Evolutionary conservation across 192 early-diverging fungal species (phyloP).

Genomic region (Cetraspora pellucida): DNA sequence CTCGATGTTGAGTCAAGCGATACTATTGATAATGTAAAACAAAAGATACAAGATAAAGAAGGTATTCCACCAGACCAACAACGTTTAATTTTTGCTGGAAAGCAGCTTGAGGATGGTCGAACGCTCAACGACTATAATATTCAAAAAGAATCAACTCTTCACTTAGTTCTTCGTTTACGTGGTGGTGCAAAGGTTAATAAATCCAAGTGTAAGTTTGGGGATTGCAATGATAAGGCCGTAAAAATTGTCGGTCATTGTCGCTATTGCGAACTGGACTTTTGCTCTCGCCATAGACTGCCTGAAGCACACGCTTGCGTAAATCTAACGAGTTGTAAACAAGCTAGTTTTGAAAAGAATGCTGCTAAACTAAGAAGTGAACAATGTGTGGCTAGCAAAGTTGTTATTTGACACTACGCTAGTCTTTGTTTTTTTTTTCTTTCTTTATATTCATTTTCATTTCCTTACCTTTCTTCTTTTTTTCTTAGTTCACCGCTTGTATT

Average conservation of each 20-base stretch:
- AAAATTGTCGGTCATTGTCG: slow-evolving; percentile 73
- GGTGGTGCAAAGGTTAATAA: slow-evolving; percentile 54
- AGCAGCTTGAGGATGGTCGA: slow-evolving; percentile 82
- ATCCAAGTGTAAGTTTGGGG: slow-evolving; percentile 42
- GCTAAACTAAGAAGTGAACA: slow-evolving; percentile 67
- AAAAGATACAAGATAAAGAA: slow-evolving; percentile 87
- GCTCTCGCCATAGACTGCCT: slow-evolving; percentile 71
- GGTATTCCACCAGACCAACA: slow-evolving; percentile 86
- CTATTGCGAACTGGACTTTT: slow-evolving; percentile 63
- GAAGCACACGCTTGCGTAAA: slow-evolving; percentile 76
- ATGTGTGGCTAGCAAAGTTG: slow-evolving; percentile 74
- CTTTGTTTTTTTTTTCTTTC: no score
- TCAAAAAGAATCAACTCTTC: slow-evolving; percentile 83
- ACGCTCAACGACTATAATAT: slow-evolving; percentile 78
- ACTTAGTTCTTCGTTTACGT: slow-evolving; percentile 78
- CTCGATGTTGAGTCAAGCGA: slow-evolving; percentile 82
- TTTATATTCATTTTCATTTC: no score
- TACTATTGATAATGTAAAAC: slow-evolving; percentile 81
- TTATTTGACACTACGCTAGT: slow-evolving; percentile 26
- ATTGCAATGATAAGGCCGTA: slow-evolving; percentile 56
- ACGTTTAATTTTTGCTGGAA: slow-evolving; percentile 80
- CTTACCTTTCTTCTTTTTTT: no score
- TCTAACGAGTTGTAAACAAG: slow-evolving; percentile 61
- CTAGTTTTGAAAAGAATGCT: slow-evolving; percentile 59
- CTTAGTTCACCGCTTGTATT: no score